Conservation (phyloP, 768 basidiomycete genomes). For the Pulveroboletus frians region DNA sequence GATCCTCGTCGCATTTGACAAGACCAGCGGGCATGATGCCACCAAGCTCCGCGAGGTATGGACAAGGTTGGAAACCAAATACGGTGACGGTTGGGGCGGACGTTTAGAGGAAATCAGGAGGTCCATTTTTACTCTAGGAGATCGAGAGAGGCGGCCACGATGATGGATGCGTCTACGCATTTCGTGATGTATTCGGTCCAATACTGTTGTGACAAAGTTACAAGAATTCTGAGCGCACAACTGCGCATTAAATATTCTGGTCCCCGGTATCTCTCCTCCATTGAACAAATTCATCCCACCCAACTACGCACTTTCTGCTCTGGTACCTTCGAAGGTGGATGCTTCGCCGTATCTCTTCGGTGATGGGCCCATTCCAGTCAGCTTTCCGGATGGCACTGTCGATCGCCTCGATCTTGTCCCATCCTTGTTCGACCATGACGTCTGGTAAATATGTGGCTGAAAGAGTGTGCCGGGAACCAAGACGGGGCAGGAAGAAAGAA, state of each 20-base stretch:
- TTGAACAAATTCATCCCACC: slow-evolving; percentile 70
- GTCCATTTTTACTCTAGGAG: slow-evolving; percentile 29
- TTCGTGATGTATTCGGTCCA: slow-evolving; percentile 1
- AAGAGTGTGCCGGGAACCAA: slow-evolving; percentile 55
- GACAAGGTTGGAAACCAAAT: slow-evolving; percentile 51
- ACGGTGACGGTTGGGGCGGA: slow-evolving; percentile 42
- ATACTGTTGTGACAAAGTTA: slow-evolving; percentile 10
- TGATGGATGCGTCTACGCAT: neutral
- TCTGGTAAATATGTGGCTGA: slow-evolving; percentile 92
- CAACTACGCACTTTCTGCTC: slow-evolving; percentile 60
- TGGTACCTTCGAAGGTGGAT: slow-evolving; percentile 79
- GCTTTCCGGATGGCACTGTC: slow-evolving; percentile 92
- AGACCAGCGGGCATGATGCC: slow-evolving; percentile 49
- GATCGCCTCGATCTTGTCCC: slow-evolving; percentile 86
- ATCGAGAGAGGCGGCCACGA: neutral
- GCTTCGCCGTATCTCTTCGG: slow-evolving; percentile 73
- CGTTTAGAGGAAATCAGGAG: slow-evolving; percentile 41
- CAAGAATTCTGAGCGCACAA: slow-evolving; percentile 1
- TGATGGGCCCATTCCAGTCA: slow-evolving; percentile 79
- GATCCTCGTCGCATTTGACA: slow-evolving; percentile 62
- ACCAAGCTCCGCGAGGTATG: slow-evolving; percentile 52
- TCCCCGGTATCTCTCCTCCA: slow-evolving; percentile 61
- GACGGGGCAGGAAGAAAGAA: slow-evolving; percentile 50
- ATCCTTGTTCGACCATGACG: slow-evolving; percentile 88
- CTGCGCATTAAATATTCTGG: slow-evolving; percentile 23